Conservation (phyloP, 768 basidiomycete genomes). For the Amanita thiersii region DNA sequence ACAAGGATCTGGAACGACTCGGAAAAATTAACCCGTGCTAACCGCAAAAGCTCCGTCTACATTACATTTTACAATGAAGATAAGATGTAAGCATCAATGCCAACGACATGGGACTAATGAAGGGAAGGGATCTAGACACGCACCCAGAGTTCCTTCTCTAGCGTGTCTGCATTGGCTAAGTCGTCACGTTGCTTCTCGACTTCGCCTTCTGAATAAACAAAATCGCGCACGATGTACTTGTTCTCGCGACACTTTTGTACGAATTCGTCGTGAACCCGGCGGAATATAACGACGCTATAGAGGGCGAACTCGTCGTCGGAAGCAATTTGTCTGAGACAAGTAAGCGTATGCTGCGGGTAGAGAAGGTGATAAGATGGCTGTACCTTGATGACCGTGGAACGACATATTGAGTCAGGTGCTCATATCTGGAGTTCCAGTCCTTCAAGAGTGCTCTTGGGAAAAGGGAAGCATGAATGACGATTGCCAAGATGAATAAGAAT, state of each 20-base stretch:
- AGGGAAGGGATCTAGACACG: constrained; percentile 16
- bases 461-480: constrained; percentile 3
- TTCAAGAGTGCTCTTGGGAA: constrained; percentile 60
- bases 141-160: constrained; percentile 98
- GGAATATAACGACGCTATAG: constrained; percentile 83
- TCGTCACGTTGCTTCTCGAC: constrained; percentile 77
- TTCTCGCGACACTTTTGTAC: constrained; percentile 90
- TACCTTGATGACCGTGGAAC: constrained; percentile 89
- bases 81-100: not conserved
- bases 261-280: constrained; percentile 87
- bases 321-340: constrained; percentile 48
- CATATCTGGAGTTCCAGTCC: constrained; percentile 88
- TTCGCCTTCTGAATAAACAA: constrained; percentile 78
- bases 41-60: constrained; percentile 83
- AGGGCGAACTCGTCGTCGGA: constrained; percentile 87
- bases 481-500: constrained; percentile 10
- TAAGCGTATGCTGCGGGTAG: constrained; percentile 8
- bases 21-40: constrained; percentile 93
- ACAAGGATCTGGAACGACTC: constrained; percentile 93
- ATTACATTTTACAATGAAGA: not conserved
- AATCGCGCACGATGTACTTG: constrained; percentile 95
- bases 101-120: too few species aligned
- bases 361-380: constrained; percentile 12
- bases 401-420: constrained; percentile 81
- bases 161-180: constrained; percentile 65